A percentile compares a stretch with the other conserved stretches of the same genome.
Conservation (phyloP, 345 rosid species). For the Rhizophora apiculata region DNA sequence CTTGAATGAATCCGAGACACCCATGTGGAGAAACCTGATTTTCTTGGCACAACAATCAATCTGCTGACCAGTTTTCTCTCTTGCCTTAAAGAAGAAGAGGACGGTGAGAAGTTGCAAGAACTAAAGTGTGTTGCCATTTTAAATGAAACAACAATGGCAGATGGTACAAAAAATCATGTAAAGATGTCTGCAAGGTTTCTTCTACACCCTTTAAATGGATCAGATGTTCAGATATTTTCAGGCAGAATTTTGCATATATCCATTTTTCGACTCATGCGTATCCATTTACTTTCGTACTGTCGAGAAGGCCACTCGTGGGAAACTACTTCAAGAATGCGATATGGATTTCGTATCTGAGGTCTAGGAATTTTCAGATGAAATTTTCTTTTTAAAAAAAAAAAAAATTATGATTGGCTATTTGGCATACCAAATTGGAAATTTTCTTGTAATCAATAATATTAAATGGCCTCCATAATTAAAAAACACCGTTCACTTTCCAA, state of each 20-base stretch:
- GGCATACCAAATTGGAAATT: too few species aligned
- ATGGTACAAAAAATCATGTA: neutral
- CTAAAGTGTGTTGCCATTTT: constrained; percentile 51
- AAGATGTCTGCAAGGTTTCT: neutral
- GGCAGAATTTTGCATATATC: neutral
- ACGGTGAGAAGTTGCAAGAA: constrained; percentile 22
- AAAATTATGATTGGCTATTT: too few species aligned
- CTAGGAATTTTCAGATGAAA: constrained; percentile 14
- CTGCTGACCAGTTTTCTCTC: constrained; percentile 29
- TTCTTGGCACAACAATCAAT: constrained; percentile 38
- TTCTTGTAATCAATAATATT: too few species aligned
- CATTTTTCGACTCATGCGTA: neutral
- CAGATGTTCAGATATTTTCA: too few species aligned
- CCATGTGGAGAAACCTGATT: constrained; percentile 31
- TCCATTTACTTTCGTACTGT: constrained; percentile 1
- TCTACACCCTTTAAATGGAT: neutral
- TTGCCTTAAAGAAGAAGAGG: constrained; percentile 31
- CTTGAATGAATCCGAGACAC: constrained; percentile 43
- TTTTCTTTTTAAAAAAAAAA: neutral
- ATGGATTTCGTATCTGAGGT: constrained; percentile 29
- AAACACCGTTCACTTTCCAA: too few species aligned
- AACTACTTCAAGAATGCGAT: neutral
- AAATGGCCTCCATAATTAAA: too few species aligned
- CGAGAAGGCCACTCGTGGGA: neutral
- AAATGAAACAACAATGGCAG: constrained; percentile 5